A percentile compares a stretch with the other conserved stretches of the same genome.
phyloP scores from a whole-genome alignment of 129 eudicot species.

The Dittrichia graveolens region DNA sequence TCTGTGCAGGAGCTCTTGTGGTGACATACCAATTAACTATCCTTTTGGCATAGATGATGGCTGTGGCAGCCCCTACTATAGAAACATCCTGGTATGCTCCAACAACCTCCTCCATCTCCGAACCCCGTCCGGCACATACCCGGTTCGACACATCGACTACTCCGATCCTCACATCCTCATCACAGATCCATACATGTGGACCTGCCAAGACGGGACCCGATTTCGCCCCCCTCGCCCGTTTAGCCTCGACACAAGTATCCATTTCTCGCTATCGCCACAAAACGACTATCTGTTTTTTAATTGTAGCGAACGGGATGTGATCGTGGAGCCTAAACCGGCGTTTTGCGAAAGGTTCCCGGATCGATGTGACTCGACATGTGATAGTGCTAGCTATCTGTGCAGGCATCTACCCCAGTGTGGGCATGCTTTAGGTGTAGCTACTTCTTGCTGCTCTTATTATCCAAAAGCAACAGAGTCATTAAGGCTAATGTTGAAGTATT shows the following conservation, averaged over 20 bases:
- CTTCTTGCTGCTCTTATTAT: conserved; percentile 86
- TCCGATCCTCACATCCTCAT: conserved; percentile 82
- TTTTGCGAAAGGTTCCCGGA: conserved; percentile 86
- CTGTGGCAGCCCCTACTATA: conserved; percentile 90
- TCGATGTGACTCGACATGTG: conserved; percentile 82
- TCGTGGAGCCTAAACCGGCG: conserved; percentile 73
- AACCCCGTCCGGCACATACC: conserved; percentile 84
- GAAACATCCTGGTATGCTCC: conserved; percentile 72
- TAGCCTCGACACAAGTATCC: conserved; percentile 85
- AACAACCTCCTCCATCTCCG: conserved; percentile 58
- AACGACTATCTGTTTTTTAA: conserved; percentile 94
- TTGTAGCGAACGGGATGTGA: conserved; percentile 65
- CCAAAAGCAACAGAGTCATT: conserved; percentile 88
- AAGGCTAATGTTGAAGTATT: conserved; percentile 80
- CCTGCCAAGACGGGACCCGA: conserved; percentile 59
- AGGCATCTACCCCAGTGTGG: conserved; percentile 74
- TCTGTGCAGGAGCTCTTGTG: conserved; percentile 73
- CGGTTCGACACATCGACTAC: conserved; percentile 52
- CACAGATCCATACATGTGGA: conserved; percentile 83
- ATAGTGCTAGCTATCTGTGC: conserved; percentile 80
- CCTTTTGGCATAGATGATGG: conserved; percentile 98
- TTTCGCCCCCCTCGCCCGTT: conserved; percentile 73
- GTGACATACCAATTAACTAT: conserved; percentile 73
- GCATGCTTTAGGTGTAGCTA: conserved; percentile 40
- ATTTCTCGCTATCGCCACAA: conserved; percentile 59